phyloP scores from a whole-genome alignment of 495 filamentous ascomycete genomes.

The Aspergillus heteromorphus region DNA sequence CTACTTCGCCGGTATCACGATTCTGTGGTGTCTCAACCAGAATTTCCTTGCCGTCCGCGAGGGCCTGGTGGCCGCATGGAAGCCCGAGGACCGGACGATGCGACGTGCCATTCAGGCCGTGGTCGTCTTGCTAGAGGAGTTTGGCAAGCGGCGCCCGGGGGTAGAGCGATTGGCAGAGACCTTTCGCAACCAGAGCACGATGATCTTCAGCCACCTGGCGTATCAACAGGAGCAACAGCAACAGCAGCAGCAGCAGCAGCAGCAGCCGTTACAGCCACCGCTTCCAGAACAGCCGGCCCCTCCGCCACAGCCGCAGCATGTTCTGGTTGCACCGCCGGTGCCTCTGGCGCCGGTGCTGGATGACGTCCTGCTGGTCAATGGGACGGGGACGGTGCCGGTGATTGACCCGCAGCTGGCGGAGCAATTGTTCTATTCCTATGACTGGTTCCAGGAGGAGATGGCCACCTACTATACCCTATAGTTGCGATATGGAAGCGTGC shows the following conservation, averaged over 20 bases:
- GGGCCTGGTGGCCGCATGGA: constrained; percentile 32
- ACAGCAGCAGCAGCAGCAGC: constrained; percentile 9
- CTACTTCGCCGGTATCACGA: constrained; percentile 47
- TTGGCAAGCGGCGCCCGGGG: constrained; percentile 43
- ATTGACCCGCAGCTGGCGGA: constrained; percentile 40
- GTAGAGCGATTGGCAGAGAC: constrained; percentile 43
- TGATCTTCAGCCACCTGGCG: constrained; percentile 42
- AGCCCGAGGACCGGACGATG: constrained; percentile 43
- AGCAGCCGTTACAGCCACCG: constrained; percentile 17
- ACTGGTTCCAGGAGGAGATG: constrained; percentile 45
- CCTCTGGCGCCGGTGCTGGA: constrained; percentile 41
- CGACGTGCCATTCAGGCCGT: constrained; percentile 42
- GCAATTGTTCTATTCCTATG: constrained; percentile 39
- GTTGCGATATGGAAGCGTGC: not conserved
- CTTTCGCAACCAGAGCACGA: constrained; percentile 42
- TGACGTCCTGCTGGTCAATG: constrained; percentile 37
- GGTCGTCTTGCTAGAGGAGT: constrained; percentile 44
- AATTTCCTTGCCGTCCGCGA: constrained; percentile 43
- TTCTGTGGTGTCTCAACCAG: constrained; percentile 45
- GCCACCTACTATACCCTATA: constrained; percentile 41
- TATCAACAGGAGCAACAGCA: constrained; percentile 26
- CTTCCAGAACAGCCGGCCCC: constrained; percentile 18
- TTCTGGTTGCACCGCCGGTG: constrained; percentile 26
- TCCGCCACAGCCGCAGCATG: constrained; percentile 16
- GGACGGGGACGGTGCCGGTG: constrained; percentile 29